phyloP scores from a whole-genome alignment of 345 rosid species.

The Cardamine chenopodiifolia region DNA sequence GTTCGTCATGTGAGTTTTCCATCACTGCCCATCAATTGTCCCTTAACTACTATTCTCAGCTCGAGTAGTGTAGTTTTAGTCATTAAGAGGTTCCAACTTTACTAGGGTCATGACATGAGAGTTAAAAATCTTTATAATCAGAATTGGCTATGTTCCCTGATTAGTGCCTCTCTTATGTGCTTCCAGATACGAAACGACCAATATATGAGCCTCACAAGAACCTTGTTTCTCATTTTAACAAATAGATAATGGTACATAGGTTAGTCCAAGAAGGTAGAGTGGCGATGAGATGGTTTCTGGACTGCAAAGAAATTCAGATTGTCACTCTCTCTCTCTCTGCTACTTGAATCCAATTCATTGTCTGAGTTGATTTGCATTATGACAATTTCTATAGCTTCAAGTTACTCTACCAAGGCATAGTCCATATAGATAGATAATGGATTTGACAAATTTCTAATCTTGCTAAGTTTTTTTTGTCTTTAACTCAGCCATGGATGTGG shows the following conservation, averaged over 20 bases:
- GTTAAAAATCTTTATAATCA: not conserved
- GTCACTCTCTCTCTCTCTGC: not conserved
- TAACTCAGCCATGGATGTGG: slow-evolving; percentile 89
- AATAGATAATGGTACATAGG: not conserved
- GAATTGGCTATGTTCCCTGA: not conserved
- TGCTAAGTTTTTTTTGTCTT: not conserved
- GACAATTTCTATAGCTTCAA: not conserved
- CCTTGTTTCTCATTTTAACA: not conserved
- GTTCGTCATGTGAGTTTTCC: slow-evolving; percentile 73
- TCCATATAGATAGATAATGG: not conserved
- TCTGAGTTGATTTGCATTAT: slow-evolving; percentile 1
- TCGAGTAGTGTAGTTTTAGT: not conserved
- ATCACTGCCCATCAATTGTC: not conserved
- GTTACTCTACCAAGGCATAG: not conserved
- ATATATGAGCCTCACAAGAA: not conserved
- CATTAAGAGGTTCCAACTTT: slow-evolving; percentile 2
- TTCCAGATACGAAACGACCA: not conserved
- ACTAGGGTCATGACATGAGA: not conserved
- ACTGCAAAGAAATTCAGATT: not conserved
- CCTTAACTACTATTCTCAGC: not conserved
- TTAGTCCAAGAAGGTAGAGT: slow-evolving; percentile 7
- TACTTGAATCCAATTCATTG: slow-evolving; percentile 9
- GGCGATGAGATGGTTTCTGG: not conserved
- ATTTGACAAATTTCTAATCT: not conserved
- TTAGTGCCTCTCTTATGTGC: not conserved